These are phyloP conservation scores for Aspergillus caelatus DNA, from an alignment of 2,329 filamentous ascomycete genomes.

Conservation along the genomic window DNA sequence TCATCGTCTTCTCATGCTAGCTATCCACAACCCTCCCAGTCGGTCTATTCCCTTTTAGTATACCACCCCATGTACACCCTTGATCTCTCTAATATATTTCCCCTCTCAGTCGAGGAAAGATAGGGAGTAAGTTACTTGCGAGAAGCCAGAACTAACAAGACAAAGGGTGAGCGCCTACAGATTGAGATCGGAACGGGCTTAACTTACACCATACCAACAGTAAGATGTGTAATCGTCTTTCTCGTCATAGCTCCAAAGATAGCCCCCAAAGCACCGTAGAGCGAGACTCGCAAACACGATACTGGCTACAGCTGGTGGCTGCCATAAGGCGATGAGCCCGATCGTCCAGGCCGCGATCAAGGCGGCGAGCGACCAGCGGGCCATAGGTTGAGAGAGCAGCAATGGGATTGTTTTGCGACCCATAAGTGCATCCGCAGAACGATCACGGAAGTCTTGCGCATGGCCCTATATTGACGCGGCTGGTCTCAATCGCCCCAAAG, in stretches of 20 bases:
- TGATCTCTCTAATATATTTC: neutral
- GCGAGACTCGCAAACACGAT: neutral
- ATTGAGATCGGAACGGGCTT: neutral
- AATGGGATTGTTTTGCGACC: conserved; percentile 5
- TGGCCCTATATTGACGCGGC: neutral
- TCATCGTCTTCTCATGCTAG: neutral
- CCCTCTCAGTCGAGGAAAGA: conserved; percentile 5
- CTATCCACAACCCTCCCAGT: neutral
- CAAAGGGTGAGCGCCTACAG: neutral
- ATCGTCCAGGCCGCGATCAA: conserved; percentile 4
- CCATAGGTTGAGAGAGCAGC: neutral
- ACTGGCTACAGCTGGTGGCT: conserved; percentile 3
- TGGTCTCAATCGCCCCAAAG: neutral
- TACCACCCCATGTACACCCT: neutral
- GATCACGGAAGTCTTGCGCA: conserved; percentile 6
- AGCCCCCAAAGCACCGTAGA: conserved; percentile 1
- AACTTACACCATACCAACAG: conserved; percentile 5
- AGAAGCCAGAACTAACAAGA: conserved; percentile 4
- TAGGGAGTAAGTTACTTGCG: conserved; percentile 1
- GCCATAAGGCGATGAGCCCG: conserved; percentile 2
- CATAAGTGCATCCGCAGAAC: conserved; percentile 2
- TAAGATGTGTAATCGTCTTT: conserved; percentile 1
- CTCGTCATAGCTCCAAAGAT: conserved; percentile 3
- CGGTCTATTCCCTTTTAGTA: neutral
- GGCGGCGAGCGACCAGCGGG: conserved; percentile 3